Evolutionary conservation across 108 stramenopile species (phyloP), one percentile per base, ranked within the genome.

Genomic region (Pseudonitzschia pungens): DNA sequence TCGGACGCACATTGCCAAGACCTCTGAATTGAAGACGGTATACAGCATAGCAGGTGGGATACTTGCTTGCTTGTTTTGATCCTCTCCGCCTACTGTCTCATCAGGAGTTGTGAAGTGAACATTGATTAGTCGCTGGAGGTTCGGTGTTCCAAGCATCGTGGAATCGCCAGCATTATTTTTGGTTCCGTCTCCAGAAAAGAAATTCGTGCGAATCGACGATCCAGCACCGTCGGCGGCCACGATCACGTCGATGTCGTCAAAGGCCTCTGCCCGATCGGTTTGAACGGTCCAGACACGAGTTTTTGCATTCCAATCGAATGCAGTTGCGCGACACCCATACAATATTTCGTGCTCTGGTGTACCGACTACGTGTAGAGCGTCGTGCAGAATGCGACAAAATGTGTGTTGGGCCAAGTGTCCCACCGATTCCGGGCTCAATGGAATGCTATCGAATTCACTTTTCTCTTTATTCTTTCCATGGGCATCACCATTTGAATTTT

Each of bases 1-100:
- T 63, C 92, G 91, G 12, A 98, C 98, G 26, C 94, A 86, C 71
- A 92, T 96, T 31, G 87, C 90, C n/a, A 98, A 82, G 4, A 88
- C 84, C 43, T 92, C 67, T n/a, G 81, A 33, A 65, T 93, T 86
- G 69, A 93, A 97, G 16, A 96, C 77, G 42, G 96, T 95, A 72
- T 96, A 93, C n/a, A 98, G 77, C 98, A 98, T 98, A 44, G 91
- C 95, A 24, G 81, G 78, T 76, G 68, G 79, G 54, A 73, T 68
- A 40, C 31, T 16, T 40, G n/a, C 15, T 31, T 41, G 60, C 7
- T 58, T 26, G 26, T 58, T 31, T 3, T 27, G 21, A 26, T 58
- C 57, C 27, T 58, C 57, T 6, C 29, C 15, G 21, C 27, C 14
- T 10, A 18, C 15, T 60, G 62, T 58, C 28, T 72, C 55, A 6